Conservation (phyloP, 768 basidiomycete species). For the Tubosaeta sp. region DNA sequence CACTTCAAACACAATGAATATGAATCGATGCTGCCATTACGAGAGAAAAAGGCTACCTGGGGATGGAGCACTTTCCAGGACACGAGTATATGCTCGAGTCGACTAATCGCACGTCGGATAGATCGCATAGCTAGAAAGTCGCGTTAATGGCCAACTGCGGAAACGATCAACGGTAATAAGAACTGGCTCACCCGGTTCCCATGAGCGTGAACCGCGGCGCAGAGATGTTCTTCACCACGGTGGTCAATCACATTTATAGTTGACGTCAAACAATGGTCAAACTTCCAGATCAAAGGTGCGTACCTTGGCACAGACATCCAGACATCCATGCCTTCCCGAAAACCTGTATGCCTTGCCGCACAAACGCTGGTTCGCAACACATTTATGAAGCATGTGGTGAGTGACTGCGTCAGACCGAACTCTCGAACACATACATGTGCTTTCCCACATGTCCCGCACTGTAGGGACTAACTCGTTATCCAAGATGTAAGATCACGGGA, state of each 20-base stretch:
- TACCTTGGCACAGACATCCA: conserved; percentile 50
- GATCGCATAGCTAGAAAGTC: conserved; percentile 37
- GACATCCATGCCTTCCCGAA: conserved; percentile 46
- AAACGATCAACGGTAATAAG: too few relatives aligned
- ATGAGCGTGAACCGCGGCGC: conserved; percentile 54
- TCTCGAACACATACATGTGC: conserved; percentile 42
- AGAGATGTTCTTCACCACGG: conserved; percentile 45
- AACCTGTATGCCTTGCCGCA: conserved; percentile 52
- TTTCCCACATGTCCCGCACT: conserved; percentile 58
- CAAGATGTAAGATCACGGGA: background rate
- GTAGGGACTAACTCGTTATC: background rate
- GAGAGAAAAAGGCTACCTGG: conserved; percentile 31
- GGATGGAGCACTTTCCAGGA: conserved; percentile 36
- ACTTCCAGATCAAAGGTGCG: background rate
- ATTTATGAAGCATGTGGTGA: conserved; percentile 33
- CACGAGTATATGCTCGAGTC: conserved; percentile 39
- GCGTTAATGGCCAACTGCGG: background rate
- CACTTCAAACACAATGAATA: conserved; percentile 30
- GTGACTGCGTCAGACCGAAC: fast-evolving
- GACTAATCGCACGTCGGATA: conserved; percentile 28
- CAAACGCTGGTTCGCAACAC: conserved; percentile 46
- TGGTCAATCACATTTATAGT: conserved; percentile 43
- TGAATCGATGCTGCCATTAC: background rate
- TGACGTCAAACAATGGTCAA: background rate
- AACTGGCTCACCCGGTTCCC: conserved; percentile 38